A percentile compares a stretch with the other conserved stretches of the same genome.
Conservation (phyloP, 345 rosid species). For the Sapria himalayana region DNA sequence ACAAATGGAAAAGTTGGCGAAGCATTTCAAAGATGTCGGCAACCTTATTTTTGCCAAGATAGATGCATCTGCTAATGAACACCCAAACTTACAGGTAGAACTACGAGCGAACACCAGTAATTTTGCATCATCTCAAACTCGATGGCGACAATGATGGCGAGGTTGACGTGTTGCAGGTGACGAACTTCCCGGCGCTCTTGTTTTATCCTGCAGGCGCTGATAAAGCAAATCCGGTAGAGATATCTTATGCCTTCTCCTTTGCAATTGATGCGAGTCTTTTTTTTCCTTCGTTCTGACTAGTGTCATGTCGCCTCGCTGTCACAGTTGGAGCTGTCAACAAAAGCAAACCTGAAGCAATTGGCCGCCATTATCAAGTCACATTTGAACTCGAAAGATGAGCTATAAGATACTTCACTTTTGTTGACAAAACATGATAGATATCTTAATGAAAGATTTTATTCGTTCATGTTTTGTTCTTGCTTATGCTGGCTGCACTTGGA, state of each 20-base stretch:
- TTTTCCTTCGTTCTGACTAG: no score
- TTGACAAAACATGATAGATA: no score
- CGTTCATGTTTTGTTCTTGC: no score
- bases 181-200: conserved; percentile 46
- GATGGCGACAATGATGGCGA: background rate
- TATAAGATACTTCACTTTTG: no score
- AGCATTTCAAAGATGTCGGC: conserved; percentile 61
- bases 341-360: conserved; percentile 34
- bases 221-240: conserved; percentile 43
- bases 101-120: background rate
- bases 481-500: no score
- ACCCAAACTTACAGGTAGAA: conserved; percentile 48
- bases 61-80: conserved; percentile 78
- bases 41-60: conserved; percentile 49
- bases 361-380: conserved; percentile 27
- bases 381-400: conserved; percentile 33
- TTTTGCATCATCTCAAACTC: background rate
- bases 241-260: no score
- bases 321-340: conserved; percentile 43
- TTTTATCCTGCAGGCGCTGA: conserved; percentile 38
- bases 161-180: conserved; percentile 22
- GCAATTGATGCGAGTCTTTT: no score
- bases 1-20: conserved; percentile 62
- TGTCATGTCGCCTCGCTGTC: no score
- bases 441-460: no score